Evolutionary conservation across 1,284 basidiomycete genomes (phyloP).

Genomic region (Ganoderma resinaceum): DNA sequence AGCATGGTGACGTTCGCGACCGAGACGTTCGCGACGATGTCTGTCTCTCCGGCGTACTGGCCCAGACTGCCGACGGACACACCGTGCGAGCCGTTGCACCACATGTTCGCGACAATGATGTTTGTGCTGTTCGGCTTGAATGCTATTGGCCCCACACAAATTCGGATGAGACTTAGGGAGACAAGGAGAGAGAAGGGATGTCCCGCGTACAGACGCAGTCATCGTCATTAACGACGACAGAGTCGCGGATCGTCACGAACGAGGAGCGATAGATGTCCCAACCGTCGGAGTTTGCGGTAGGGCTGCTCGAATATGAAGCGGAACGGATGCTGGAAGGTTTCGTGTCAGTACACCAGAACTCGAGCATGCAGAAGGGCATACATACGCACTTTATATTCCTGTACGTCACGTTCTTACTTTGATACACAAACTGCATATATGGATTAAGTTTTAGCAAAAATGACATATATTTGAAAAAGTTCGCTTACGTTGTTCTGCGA

Average conservation of each 20-base stretch:
- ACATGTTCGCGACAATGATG: conserved; percentile 63
- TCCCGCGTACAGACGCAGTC: conserved; percentile 58
- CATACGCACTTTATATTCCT: conserved; percentile 37
- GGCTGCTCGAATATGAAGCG: conserved; percentile 38
- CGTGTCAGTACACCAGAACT: background rate
- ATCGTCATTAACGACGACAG: conserved; percentile 64
- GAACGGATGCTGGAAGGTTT: conserved; percentile 34
- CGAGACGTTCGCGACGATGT: conserved; percentile 73
- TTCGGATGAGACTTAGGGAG: background rate
- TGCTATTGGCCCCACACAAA: conserved; percentile 31
- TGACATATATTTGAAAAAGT: background rate
- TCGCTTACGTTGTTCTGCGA: conserved; percentile 44
- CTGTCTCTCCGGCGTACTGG: conserved; percentile 61
- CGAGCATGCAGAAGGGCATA: background rate
- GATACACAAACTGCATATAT: conserved; percentile 41
- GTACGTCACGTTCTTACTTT: conserved; percentile 43
- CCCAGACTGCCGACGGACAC: conserved; percentile 63
- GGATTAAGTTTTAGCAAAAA: background rate
- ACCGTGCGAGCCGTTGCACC: conserved; percentile 68
- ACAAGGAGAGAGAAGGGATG: background rate
- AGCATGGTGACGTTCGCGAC: conserved; percentile 64
- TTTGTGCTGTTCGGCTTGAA: conserved; percentile 76
- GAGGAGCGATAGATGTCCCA: conserved; percentile 71
- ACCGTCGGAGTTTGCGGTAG: conserved; percentile 51
- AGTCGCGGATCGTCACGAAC: conserved; percentile 56